Evolutionary conservation across 2,329 filamentous ascomycete species (phyloP).

Genomic region (Celoporthe dispersa): DNA sequence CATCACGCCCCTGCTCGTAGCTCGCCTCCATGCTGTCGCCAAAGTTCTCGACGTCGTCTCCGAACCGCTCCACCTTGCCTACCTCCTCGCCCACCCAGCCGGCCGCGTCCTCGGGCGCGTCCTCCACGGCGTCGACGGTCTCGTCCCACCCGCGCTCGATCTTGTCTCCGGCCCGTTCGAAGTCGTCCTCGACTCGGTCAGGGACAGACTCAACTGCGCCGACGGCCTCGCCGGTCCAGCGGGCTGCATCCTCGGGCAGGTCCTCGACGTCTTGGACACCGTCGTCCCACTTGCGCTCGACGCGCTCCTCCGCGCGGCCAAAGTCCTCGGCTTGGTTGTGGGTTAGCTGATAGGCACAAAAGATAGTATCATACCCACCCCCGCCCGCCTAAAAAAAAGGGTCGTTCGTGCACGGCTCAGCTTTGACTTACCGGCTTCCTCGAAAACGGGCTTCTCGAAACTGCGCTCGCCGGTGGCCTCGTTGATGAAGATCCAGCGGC

Average conservation of each 20-base stretch:
- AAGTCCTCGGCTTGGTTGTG: slow-evolving; percentile 16
- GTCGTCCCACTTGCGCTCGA: slow-evolving; percentile 21
- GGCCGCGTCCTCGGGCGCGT: slow-evolving; percentile 24
- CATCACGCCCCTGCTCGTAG: slow-evolving; percentile 24
- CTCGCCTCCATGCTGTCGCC: slow-evolving; percentile 19
- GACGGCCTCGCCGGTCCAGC: slow-evolving; percentile 24
- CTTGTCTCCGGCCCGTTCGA: slow-evolving; percentile 34
- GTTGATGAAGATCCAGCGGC: slow-evolving; percentile 27
- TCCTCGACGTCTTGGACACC: slow-evolving; percentile 19
- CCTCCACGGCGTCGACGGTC: slow-evolving; percentile 22
- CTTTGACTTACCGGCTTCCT: slow-evolving; percentile 21
- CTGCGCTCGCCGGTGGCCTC: slow-evolving; percentile 27
- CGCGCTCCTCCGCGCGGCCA: slow-evolving; percentile 18
- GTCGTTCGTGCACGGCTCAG: not conserved
- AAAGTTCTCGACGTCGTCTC: slow-evolving; percentile 14
- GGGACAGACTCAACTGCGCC: slow-evolving; percentile 21
- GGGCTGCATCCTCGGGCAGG: slow-evolving; percentile 24
- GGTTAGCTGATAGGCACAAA: not conserved
- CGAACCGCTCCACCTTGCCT: slow-evolving; percentile 24
- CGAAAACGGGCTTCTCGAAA: slow-evolving; percentile 21
- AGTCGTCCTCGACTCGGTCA: slow-evolving; percentile 18
- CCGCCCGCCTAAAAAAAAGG: too few species aligned
- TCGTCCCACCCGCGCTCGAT: slow-evolving; percentile 30
- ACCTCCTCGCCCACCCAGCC: slow-evolving; percentile 21
- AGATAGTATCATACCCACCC: not conserved